A percentile compares a stretch with the other conserved stretches of the same genome.
These are phyloP conservation scores for Orbilia ellipsospora DNA, from an alignment of 2,329 filamentous ascomycete species.

Conservation along the genomic window DNA sequence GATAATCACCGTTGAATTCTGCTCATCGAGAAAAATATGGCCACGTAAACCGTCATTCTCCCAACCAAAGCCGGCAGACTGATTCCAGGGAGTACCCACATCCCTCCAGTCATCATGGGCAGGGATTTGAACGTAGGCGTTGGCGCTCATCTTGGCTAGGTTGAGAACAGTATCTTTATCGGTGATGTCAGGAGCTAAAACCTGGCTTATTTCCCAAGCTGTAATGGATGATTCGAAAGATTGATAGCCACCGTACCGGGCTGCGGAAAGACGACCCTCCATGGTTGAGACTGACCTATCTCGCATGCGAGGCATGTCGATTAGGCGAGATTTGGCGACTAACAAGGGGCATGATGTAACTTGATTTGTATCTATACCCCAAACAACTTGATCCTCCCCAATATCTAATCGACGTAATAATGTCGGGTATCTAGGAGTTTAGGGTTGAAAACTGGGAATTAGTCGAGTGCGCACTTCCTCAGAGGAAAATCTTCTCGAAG, in stretches of 20 bases:
- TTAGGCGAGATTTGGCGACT: constrained; percentile 71
- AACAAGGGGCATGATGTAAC: constrained; percentile 68
- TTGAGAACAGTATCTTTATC: constrained; percentile 86
- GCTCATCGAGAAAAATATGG: constrained; percentile 88
- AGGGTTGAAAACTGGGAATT: neutral
- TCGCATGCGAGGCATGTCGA: constrained; percentile 81
- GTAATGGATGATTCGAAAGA: constrained; percentile 68
- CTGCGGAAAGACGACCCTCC: constrained; percentile 79
- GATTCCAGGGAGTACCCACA: constrained; percentile 81
- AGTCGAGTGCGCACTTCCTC: neutral
- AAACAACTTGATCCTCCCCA: constrained; percentile 70
- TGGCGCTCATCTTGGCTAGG: constrained; percentile 86
- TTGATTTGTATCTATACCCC: constrained; percentile 71
- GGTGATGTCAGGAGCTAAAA: constrained; percentile 81
- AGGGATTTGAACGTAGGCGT: constrained; percentile 84
- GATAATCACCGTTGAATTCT: constrained; percentile 87
- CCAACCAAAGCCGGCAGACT: constrained; percentile 92
- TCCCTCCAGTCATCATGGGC: constrained; percentile 83
- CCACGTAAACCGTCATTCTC: constrained; percentile 86
- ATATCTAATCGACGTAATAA: constrained; percentile 83
- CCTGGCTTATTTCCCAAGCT: constrained; percentile 84
- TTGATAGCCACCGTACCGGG: constrained; percentile 75
- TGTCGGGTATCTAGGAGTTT: constrained; percentile 70
- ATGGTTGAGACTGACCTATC: constrained; percentile 81
- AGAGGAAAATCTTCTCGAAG: neutral